Base-by-base conservation (phyloP, 2,329 filamentous ascomycete species). In the Amesomyces nigricolor region DNA sequence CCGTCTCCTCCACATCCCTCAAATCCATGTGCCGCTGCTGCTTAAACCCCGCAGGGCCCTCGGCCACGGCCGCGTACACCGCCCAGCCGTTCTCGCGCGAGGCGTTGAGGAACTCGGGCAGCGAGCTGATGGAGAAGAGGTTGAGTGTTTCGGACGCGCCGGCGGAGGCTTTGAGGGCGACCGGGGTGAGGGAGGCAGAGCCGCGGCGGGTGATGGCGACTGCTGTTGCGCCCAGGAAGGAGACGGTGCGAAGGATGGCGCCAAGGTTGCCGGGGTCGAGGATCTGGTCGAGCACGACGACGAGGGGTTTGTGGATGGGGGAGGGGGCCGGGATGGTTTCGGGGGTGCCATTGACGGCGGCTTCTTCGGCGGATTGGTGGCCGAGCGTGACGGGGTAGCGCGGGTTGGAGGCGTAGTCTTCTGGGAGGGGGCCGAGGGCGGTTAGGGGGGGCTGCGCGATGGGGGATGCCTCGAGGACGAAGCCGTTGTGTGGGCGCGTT, bases 251-350 rank as follows among this genome's bases (percentile, higher is more conserved):
- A 43, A 97, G 78, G 57, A 97, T 92, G 19, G 86, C 90, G 42
- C 94, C 94, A 0, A 97, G 75, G 67, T 99, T 99, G 26, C 89
- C 91, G 0, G 91, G 88, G 66, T 99, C 92, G 9, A 90, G 73
- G 38, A 95, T 85, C 52, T 86, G 81, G 63, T 94, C 86, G 2
- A 94, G 75, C 32, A 92, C 73, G 1, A 95, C 73, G 8, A 95
- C 76, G 30, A 95, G 77, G 0, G 89, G 89, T 49, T 85, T 81
- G 53, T 81, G 75, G 63, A 67, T 65, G n/a, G 66, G 65, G 26
- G 68, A 68, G 54, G 73, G 76, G 19, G 62, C 63, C 43, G 61
- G 60, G 46, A 78, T 64, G 59, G 89, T 82, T 2, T 73, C 69
- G 14, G 80, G 72, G 0, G 73, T 78, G 26, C 90, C 89, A 65